Evolutionary conservation across 179 eudicot genomes (phyloP), one percentile per base, ranked within the genome.

Genomic region (Silene noctiflora): DNA sequence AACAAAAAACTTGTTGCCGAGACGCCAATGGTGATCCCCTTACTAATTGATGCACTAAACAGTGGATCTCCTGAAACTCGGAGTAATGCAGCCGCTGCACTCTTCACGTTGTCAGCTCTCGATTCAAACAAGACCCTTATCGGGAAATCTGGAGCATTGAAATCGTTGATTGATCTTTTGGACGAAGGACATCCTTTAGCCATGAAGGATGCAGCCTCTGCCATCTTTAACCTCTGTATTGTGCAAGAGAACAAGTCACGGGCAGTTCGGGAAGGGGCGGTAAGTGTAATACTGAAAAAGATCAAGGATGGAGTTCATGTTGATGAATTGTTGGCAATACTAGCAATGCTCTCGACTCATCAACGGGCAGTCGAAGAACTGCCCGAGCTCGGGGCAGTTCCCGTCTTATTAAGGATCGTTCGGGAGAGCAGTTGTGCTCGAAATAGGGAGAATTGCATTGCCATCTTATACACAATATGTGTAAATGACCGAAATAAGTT

Each of bases 1-100:
- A 93, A 93, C 79, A 93, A 93, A 88, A 91, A 91, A 84, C 83
- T 87, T 21, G 91, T 91, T 11, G 95, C 89, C 0, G 97, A 91
- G 70, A 83, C 85, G 25, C 95, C 93, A 0, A 73, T 77, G 86
- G 97, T 84, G 8, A 85, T 93, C 69, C 79, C 87, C 1, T 59
- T 88, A 70, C 85, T 93, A 61, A 75, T 88, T 17, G 91, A 87
- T 17, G 86, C 95, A 1, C 71, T 93, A 12, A 81, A 58, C 10
- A 76, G 76, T 9, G 97, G 92, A 64, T 88, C 91, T 12, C 84
- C 91, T 3, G 89, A 86, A 67, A 87, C 97, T 14, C 82, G 91
- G 82, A 86, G 88, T 78, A 93, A 93, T 84, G 87, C 91, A 69
- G 96, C 98, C 17, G 96, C 98, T 0, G 85, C 98, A 5, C 89